Evolutionary conservation across 371 early-diverging fungal species (phyloP), one percentile per base, ranked within the genome.

Genomic region (Mucor racemosus): DNA sequence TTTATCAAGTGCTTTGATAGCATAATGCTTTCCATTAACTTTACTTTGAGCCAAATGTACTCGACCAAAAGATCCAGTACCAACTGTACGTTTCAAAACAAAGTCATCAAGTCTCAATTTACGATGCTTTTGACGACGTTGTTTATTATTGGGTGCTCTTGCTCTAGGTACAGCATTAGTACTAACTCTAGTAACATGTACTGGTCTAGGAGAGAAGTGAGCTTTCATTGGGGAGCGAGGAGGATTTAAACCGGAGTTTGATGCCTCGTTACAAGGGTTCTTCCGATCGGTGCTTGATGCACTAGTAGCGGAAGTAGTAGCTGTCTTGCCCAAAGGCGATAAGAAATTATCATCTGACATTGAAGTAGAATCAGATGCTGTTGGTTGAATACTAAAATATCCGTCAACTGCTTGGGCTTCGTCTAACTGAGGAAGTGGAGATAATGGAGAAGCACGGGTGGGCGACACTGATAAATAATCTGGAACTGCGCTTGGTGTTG

Each of bases 1-100:
- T 71, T 97, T 98, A 61, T 92, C 90, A 35, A 98, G 77, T 11
- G 95, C 88, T 74, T 98, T 98, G 75, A 97, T 95, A 8, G 99
- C 99, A 71, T 86, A 90, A 73, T 83, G 87, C 60, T 82, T 79
- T 14, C 76, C 79, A 35, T 76, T 76, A 34, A 69, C 56, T 36
- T 77, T 85, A 66, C 76, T 77, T 64, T 80, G 76, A 13, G 84
- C 82, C 40, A 92, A 72, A 74, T 91, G 88, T 4, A 92, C 92
- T 17, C 90, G 77, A 6, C 90, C 90, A 75, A 88, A 90, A 0
- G 87, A 84, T 0, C 92, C 90, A 3, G 88, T 90, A 3, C 90
- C 92, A 41, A 95, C 80, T 9, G 92, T 93, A 62, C 76, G 67
- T 48, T 75, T 72, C 46, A 82, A 58, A 8, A 67, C 46, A 56